Evolutionary conservation across 2,329 filamentous ascomycete genomes (phyloP).

Genomic region (Exophiala lecanii-corni): DNA sequence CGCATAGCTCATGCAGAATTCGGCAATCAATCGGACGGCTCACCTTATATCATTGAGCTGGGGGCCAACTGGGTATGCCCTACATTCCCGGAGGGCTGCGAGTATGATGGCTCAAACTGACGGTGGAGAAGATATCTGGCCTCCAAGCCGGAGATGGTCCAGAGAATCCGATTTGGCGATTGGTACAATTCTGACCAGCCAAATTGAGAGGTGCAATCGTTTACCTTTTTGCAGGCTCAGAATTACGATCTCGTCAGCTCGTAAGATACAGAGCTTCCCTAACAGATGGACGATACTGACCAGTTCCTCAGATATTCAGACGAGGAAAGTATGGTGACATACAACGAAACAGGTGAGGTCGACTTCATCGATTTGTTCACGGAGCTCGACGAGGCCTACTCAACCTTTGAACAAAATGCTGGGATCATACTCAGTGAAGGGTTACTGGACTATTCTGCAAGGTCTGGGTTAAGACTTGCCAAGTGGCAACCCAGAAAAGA

Average conservation of each 20-base stretch:
- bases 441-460: constrained; percentile 57
- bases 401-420: constrained; percentile 47
- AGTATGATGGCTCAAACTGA: not conserved
- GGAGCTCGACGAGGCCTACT: constrained; percentile 46
- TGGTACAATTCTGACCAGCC: constrained; percentile 33
- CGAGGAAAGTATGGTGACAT: constrained; percentile 56
- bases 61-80: constrained; percentile 61
- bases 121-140: constrained; percentile 38
- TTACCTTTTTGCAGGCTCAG: constrained; percentile 39
- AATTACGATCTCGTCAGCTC: constrained; percentile 55
- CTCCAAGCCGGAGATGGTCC: constrained; percentile 36
- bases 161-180: constrained; percentile 60
- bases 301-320: constrained; percentile 47
- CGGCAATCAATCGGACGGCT: constrained; percentile 48
- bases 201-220: not conserved
- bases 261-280: no score
- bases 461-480: constrained; percentile 54
- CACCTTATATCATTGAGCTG: constrained; percentile 56
- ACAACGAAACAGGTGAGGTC: constrained; percentile 52
- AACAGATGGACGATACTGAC: no score
- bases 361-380: constrained; percentile 51
- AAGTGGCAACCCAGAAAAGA: constrained; percentile 59
- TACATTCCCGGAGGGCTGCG: not conserved
- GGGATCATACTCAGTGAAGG: constrained; percentile 56
- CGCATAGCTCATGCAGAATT: constrained; percentile 56